Base-by-base conservation (phyloP, 2,329 filamentous ascomycete genomes). In the Cordyceps tenuipes region DNA sequence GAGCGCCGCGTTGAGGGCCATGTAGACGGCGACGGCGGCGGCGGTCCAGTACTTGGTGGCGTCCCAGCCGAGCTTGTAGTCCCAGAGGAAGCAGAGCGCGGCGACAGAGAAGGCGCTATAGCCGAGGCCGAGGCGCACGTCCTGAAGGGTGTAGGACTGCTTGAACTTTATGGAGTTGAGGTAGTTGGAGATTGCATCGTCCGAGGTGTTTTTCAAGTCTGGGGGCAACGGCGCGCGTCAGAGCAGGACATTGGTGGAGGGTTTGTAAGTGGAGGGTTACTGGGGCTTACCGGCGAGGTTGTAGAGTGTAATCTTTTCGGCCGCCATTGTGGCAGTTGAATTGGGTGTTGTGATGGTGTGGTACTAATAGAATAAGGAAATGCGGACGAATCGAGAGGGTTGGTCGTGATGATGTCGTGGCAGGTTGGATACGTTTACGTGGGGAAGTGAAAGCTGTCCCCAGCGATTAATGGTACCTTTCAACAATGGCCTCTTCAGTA, bases 141-240 rank as follows among this genome's bases (percentile, higher is more conserved):
- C 92, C 68, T 86, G 85, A 52, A 94, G 85, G 61, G 76, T 81
- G 76, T 97, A 88, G 64, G 89, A 86, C 75, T 96, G 91, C 64
- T 78, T 82, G 79, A 97, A 97, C 66, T 81, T 86, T 72, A 97
- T 85, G 36, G 86, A 89, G 75, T 90, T 93, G 64, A 99, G 86
- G 78, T 97, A 97, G 76, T 94, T 91, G 62, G 89, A 86, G 62
- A 99, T 87, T 61, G 92, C 91, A 76, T 99, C 94, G 77, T 99
- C 94, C 66, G 90, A 91, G 44, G 92, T 95, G 77, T 94, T 96
- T 76, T 97, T 97, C 64, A 99, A 87, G 72, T 97, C 94, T 96
- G 71, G 23, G 23, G 31, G 31, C 41, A 57, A 23, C 50, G 51
- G 26, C 19, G n/a, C n/a, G 29, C 23, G 49, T 36, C 12, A 6